These are phyloP conservation scores for Plantago lanceolata DNA, from an alignment of 305 asterid genomes.

Conservation along the genomic window DNA sequence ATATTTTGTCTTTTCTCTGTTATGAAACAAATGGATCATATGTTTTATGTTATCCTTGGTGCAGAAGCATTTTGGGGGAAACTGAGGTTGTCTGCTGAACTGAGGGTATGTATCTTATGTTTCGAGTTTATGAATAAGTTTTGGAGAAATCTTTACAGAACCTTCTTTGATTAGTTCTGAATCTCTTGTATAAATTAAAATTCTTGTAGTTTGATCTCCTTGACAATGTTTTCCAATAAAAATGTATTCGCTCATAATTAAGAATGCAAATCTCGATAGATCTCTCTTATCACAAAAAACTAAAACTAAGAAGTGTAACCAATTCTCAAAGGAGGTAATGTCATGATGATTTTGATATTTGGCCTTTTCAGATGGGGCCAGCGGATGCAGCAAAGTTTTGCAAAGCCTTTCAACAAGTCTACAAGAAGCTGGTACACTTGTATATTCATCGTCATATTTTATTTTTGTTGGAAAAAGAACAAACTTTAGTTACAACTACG, in stretches of 20 bases:
- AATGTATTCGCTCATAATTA: too few species aligned
- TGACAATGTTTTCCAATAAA: too few species aligned
- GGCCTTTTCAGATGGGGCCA: constrained; percentile 55
- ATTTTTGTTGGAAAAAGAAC: neutral
- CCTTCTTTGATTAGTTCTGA: too few species aligned
- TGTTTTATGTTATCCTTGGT: constrained; percentile 22
- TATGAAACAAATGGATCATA: constrained; percentile 22
- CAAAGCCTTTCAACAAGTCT: constrained; percentile 29
- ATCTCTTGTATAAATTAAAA: too few species aligned
- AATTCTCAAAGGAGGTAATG: neutral
- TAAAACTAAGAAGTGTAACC: constrained; percentile 5
- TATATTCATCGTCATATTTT: constrained; percentile 10
- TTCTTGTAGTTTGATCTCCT: too few species aligned
- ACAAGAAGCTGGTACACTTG: constrained; percentile 64
- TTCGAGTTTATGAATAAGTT: neutral
- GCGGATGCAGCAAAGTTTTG: constrained; percentile 11
- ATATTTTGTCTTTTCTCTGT: constrained; percentile 19
- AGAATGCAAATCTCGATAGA: too few species aligned
- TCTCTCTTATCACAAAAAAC: constrained; percentile 5
- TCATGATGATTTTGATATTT: constrained; percentile 11
- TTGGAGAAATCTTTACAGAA: too few species aligned
- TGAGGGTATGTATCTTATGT: constrained; percentile 49
- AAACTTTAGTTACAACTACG: neutral
- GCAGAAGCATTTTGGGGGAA: constrained; percentile 83
- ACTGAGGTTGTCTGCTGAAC: constrained; percentile 62